phyloP scores from a whole-genome alignment of 2,329 filamentous ascomycete species.

The Helicocarpus griseus region DNA sequence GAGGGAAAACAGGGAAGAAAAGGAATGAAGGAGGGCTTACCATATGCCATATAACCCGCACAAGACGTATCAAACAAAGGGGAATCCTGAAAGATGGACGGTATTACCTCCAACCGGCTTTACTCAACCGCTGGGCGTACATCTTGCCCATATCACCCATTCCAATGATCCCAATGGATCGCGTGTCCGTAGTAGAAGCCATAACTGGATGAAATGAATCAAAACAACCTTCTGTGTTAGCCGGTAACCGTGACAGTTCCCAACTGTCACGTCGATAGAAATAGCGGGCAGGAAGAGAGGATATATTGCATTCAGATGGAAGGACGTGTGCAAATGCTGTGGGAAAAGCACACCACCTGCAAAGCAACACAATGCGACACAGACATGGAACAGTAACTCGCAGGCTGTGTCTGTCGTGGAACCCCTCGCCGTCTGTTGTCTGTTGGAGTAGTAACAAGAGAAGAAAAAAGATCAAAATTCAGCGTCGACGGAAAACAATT shows the following conservation, averaged over 20 bases:
- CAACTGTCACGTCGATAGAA: background rate
- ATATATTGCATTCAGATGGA: background rate
- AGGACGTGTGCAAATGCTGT: background rate
- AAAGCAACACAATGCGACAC: background rate
- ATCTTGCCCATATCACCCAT: constrained; percentile 99
- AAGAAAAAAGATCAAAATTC: background rate
- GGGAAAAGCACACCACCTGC: background rate
- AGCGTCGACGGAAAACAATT: background rate
- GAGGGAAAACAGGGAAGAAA: constrained; percentile 15
- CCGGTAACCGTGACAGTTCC: background rate
- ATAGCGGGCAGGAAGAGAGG: background rate
- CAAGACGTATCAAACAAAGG: constrained; percentile 6
- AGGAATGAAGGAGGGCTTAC: constrained; percentile 18
- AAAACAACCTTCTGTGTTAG: background rate
- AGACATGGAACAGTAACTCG: background rate
- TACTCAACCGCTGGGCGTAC: constrained; percentile 82
- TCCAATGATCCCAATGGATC: constrained; percentile 86
- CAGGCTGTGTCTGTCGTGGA: background rate
- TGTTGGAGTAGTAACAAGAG: background rate
- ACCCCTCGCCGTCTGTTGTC: background rate
- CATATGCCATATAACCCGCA: constrained; percentile 8
- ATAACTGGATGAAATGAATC: constrained; percentile 2
- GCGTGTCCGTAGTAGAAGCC: constrained; percentile 39
- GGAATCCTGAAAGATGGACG: constrained; percentile 10
- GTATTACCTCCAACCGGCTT: constrained; percentile 89